These are phyloP conservation scores for Yarrowia hollandica DNA, from an alignment of 805 yeast species.

Conservation along the genomic window DNA sequence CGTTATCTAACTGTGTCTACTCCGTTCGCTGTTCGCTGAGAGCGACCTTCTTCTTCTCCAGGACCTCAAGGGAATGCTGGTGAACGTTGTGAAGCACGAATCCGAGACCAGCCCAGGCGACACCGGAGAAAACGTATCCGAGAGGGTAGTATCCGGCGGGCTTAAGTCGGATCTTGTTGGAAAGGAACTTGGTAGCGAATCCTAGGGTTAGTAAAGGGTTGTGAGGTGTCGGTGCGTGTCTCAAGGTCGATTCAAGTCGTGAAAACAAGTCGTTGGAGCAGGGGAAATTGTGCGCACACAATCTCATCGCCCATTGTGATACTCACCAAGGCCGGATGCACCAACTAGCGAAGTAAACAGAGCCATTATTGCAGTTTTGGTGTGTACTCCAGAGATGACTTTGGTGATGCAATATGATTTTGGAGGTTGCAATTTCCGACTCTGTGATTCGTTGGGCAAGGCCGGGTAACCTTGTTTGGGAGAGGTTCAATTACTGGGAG, in stretches of 20 bases:
- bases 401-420: conserved; percentile 19
- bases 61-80: conserved; percentile 37
- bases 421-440: conserved; percentile 8
- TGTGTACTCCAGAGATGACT: conserved; percentile 21
- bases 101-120: conserved; percentile 42
- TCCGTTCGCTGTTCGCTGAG: conserved; percentile 28
- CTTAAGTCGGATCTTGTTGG: conserved; percentile 42
- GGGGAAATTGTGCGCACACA: background rate
- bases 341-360: conserved; percentile 28
- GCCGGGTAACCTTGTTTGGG: background rate
- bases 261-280: too few relatives aligned
- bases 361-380: conserved; percentile 27
- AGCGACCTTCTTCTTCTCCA: conserved; percentile 26
- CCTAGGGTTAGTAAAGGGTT: conserved; percentile 31
- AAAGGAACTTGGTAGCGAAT: conserved; percentile 36
- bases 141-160: conserved; percentile 42
- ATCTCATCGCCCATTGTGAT: background rate
- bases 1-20: conserved; percentile 14
- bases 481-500: too few relatives aligned
- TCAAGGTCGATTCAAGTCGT: background rate
- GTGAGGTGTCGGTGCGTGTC: background rate
- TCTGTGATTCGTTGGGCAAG: conserved; percentile 21
- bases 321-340: conserved; percentile 29
- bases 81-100: conserved; percentile 38
- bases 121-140: conserved; percentile 40